Evolutionary conservation across 2,329 filamentous ascomycete genomes (phyloP), one percentile per base, ranked within the genome.

Genomic region (Claviceps maximensis): DNA sequence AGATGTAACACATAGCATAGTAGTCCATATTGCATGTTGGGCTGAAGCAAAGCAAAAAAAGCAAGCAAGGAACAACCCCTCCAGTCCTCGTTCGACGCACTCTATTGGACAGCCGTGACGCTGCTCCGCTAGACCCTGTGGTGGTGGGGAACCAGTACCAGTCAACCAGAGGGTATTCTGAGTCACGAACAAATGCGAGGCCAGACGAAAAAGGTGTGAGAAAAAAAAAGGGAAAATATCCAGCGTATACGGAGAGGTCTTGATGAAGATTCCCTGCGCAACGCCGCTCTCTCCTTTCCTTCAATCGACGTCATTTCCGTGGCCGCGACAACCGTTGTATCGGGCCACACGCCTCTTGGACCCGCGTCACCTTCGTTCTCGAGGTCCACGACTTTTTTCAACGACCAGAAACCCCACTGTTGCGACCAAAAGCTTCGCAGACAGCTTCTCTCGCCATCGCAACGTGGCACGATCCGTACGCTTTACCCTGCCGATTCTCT

Each of bases 131-230:
- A 51, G 46, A 46, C 44, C 48, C 12, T 49, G 49, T 40, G 29
- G 53, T 49, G 53, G 53, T 54, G 52, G 48, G 53, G 53, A n/a
- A 27, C 25, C 49, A 21, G 21, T n/a, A n/a, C n/a, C n/a, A n/a
- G n/a, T n/a, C n/a, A n/a, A n/a, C 38, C 45, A 25, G 33, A 49
- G 23, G 19, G 23, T 33, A 40, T 49, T 49, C 52, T 55, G 53
- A 55, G 47, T 55, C 54, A 55, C 47, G 13, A 47, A 19, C 27
- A 47, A 31, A 38, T 50, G 51, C 36, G 36, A 45, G 25, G 47
- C 15, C 41, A 38, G 33, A 31, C 36, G 4, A 17, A 36, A 49
- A 49, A 54, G 27, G 42, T 23, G 36, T 51, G 50, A 38, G 7
- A 38, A 38, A 38, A n/a, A n/a, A 17, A 38, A 9, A 38, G 15